Conservation (phyloP, 371 early-diverging fungal genomes). For the Zancudomyces culisetae region DNA sequence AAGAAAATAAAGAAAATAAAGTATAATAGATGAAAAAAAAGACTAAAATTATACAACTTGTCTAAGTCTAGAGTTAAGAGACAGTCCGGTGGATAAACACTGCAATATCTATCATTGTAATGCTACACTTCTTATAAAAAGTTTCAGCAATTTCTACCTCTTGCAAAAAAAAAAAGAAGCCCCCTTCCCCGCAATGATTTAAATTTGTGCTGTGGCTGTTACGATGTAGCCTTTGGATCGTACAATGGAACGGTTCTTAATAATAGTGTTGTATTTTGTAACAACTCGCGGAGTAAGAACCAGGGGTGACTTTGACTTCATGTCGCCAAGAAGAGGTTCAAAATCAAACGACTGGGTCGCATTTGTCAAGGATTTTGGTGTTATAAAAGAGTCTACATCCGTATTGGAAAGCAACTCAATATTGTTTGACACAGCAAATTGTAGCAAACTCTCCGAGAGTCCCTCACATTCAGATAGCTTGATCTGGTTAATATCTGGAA, state of each 20-base stretch:
- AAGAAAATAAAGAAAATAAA: no score
- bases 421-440: not conserved
- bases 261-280: not conserved
- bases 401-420: not conserved
- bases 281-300: not conserved
- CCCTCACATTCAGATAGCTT: not conserved
- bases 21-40: no score
- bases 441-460: not conserved
- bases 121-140: no score
- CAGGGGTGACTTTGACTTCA: not conserved
- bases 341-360: not conserved
- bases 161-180: no score
- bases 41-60: no score
- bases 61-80: no score
- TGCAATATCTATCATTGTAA: no score
- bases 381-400: not conserved
- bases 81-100: no score
- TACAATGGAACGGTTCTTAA: not conserved
- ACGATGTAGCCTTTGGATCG: slow-evolving; percentile 1
- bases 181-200: no score
- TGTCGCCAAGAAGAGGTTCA: not conserved
- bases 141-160: no score
- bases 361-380: not conserved
- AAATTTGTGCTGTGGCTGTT: not conserved
- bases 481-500: slow-evolving; percentile 1